Evolutionary conservation across 352 stramenopile species (phyloP).

Genomic region (Blastocystis sp.): DNA sequence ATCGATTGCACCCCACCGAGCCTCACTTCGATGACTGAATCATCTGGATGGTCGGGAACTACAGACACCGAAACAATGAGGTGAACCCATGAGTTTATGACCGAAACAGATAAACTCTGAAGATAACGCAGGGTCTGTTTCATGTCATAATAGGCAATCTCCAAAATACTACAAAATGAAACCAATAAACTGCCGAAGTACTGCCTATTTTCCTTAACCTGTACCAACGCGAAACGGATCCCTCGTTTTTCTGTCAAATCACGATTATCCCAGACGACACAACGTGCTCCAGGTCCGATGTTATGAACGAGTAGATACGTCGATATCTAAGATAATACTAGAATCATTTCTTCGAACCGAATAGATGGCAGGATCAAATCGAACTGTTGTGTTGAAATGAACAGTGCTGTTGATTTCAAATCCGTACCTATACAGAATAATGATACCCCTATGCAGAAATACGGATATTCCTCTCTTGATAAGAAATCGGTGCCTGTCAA

Average conservation of each 20-base stretch:
- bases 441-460: background rate
- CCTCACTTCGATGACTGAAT: background rate
- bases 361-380: background rate
- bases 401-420: background rate
- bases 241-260: background rate
- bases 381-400: background rate
- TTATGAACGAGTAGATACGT: background rate
- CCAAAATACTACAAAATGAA: background rate
- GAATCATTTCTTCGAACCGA: background rate
- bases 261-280: conserved; percentile 22
- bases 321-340: background rate
- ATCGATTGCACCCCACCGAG: background rate
- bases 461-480: background rate
- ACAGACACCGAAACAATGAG: background rate
- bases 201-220: background rate
- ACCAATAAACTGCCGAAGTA: background rate
- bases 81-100: background rate
- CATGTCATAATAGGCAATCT: background rate
- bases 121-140: background rate
- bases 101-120: background rate
- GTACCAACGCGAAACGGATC: background rate
- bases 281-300: background rate
- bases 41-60: background rate
- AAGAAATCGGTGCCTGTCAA: background rate
- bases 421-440: background rate